Evolutionary conservation across 768 basidiomycete species (phyloP).

Genomic region (Holtermanniella nyarrowii): DNA sequence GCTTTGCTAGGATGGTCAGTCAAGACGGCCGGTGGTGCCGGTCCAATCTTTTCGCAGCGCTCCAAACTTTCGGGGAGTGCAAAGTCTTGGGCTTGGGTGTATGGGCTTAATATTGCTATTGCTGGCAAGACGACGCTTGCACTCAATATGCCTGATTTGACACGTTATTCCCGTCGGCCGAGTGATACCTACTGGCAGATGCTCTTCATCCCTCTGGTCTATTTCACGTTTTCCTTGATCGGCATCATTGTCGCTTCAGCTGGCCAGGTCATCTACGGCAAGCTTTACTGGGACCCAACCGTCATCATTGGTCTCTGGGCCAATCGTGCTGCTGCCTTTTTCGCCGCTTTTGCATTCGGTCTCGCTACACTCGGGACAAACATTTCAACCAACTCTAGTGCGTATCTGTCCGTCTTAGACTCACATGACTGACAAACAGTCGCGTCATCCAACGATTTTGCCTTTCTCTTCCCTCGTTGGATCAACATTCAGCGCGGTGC

Average conservation of each 20-base stretch:
- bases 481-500: conserved; percentile 69
- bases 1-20: conserved; percentile 71
- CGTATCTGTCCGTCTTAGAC: neutral
- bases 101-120: conserved; percentile 63
- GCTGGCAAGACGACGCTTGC: conserved; percentile 53
- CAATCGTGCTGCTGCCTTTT: conserved; percentile 76
- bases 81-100: conserved; percentile 69
- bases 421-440: conserved; percentile 17
- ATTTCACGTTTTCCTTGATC: conserved; percentile 65
- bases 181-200: conserved; percentile 53
- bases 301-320: conserved; percentile 63
- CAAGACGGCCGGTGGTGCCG: conserved; percentile 48
- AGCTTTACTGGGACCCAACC: conserved; percentile 61
- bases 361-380: conserved; percentile 60
- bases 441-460: conserved; percentile 73
- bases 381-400: conserved; percentile 62
- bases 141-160: conserved; percentile 63
- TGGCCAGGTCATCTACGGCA: conserved; percentile 60
- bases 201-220: conserved; percentile 62
- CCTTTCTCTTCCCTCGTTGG: conserved; percentile 60
- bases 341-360: conserved; percentile 62
- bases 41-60: conserved; percentile 52
- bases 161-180: conserved; percentile 55
- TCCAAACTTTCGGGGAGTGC: conserved; percentile 49
- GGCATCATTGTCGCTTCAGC: conserved; percentile 75